Evolutionary conservation across 148 eudicot species (phyloP).

Genomic region (Rhododendron molle): DNA sequence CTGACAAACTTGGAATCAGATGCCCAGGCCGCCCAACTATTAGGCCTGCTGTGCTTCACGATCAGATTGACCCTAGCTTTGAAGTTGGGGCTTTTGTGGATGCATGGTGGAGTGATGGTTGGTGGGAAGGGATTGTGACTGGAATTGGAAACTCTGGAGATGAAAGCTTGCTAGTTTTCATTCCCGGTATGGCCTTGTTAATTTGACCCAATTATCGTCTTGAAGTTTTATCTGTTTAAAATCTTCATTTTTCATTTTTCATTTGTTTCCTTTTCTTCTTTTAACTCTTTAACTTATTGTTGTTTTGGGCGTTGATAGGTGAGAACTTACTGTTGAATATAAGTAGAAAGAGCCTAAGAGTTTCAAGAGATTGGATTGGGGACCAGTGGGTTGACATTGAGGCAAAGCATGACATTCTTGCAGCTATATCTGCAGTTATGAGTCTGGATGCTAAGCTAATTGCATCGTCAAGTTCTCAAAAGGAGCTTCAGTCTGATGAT

Average conservation of each 20-base stretch:
- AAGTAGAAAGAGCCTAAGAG: conserved; percentile 40
- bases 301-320: conserved; percentile 35
- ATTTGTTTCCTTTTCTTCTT: neutral
- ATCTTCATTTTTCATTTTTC: neutral
- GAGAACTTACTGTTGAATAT: conserved; percentile 58
- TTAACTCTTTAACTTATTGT: neutral
- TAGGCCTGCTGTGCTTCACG: conserved; percentile 54
- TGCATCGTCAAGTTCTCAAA: conserved; percentile 20
- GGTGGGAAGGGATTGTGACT: conserved; percentile 46
- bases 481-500: conserved; percentile 34
- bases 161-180: conserved; percentile 49
- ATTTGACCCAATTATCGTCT: neutral
- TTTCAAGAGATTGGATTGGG: conserved; percentile 78
- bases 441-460: conserved; percentile 24
- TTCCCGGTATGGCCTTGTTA: conserved; percentile 44
- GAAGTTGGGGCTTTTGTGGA: conserved; percentile 77
- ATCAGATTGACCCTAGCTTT: conserved; percentile 26
- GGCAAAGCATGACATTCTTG: conserved; percentile 48
- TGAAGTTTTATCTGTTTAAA: neutral
- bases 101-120: conserved; percentile 78
- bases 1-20: conserved; percentile 84
- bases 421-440: conserved; percentile 29
- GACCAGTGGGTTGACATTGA: conserved; percentile 65
- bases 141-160: conserved; percentile 26
- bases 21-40: conserved; percentile 56